Base-by-base conservation (phyloP, 2,329 filamentous ascomycete genomes). In the Ceratocystis variospora region DNA sequence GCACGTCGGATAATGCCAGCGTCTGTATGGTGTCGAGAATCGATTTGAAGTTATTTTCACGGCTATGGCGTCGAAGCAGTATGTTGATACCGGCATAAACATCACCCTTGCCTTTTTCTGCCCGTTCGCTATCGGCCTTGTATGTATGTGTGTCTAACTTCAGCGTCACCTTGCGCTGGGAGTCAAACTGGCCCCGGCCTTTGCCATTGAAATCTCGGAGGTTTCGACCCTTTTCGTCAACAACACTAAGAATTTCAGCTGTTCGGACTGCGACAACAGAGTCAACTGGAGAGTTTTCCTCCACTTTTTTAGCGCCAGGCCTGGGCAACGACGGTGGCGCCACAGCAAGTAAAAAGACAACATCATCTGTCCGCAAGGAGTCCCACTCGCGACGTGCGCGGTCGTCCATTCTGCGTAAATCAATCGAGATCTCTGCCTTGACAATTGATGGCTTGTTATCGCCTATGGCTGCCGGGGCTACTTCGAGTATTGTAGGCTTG, bases 31-130 rank as follows among this genome's bases (percentile, higher is more conserved):
- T 96, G 71, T 96, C 89, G 45, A 99, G 80, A 8, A 99, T 87
- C 8, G 92, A 86, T 73, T 90, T 95, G 80, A 99, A 99, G 75
- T 99, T 99, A 77, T 99, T 99, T 75, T 99, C 94, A 68, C 92
- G 82, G 33, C 89, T 87, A 73, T 85, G 87, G 70, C 94, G 83
- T 67, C 94, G 87, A 63, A 96, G 81, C 65, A 99, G 79, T 50
- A 97, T 77, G 72, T 99, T 99, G 72, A 99, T 86, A 44, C 81
- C 81, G 59, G 89, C 86, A 74, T 96, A 96, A 3, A 95, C 79
- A 71, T 96, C 88, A 0, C 83, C 79, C 71, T 88, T 88, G n/a
- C 86, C 88, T 68, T 81, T 79, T 8, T 82, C 78, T 46, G 81
- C 78, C 64, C 79, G 80, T 68, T 88, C 85, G 70, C 85, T 85